Conservation (phyloP, 78 protist species). For the Chrysochromulina tobinii region DNA sequence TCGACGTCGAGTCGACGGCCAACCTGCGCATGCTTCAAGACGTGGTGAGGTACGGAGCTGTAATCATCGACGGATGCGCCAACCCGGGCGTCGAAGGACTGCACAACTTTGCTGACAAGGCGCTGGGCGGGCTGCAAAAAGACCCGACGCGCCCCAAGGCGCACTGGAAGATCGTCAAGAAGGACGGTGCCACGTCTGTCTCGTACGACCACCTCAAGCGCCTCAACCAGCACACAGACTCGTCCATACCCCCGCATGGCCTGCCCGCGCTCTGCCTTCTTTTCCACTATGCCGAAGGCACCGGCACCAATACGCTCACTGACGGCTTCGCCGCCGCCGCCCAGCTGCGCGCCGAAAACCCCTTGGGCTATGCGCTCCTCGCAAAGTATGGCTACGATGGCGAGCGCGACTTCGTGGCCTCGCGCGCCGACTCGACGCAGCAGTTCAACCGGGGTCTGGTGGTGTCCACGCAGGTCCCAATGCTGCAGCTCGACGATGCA, state of each 20-base stretch:
- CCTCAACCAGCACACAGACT: neutral
- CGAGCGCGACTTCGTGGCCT: neutral
- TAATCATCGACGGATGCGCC: neutral
- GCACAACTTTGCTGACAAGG: neutral
- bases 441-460: neutral
- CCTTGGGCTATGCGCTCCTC: neutral
- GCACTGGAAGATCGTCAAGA: neutral
- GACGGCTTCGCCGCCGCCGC: neutral
- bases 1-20: neutral
- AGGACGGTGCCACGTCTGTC: neutral
- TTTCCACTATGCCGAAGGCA: neutral
- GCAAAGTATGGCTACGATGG: neutral
- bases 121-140: neutral
- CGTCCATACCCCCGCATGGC: neutral
- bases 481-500: neutral
- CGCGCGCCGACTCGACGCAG: neutral
- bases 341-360: neutral
- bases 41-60: neutral
- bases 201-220: neutral
- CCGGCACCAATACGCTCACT: neutral
- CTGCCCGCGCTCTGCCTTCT: neutral
- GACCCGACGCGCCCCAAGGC: neutral
- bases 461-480: neutral
- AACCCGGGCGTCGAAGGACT: neutral
- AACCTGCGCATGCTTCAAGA: neutral